These are phyloP conservation scores for Mytilinidion resinicola DNA, from an alignment of 495 filamentous ascomycete species.

Conservation along the genomic window DNA sequence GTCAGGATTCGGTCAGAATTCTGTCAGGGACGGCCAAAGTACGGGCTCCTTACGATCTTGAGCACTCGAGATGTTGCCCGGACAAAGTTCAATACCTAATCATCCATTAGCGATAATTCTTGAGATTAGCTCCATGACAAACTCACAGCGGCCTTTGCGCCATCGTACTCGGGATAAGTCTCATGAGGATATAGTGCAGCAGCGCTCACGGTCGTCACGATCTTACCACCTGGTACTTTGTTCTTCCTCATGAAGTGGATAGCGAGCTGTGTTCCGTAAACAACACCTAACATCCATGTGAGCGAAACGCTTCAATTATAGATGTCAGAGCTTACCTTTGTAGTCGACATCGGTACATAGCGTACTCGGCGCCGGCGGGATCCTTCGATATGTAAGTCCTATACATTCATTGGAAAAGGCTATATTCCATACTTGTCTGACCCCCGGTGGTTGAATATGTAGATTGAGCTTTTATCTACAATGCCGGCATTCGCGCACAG, in stretches of 20 bases:
- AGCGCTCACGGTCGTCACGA: conserved; percentile 36
- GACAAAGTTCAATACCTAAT: conserved; percentile 35
- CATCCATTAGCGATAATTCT: not conserved
- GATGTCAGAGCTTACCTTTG: conserved; percentile 26
- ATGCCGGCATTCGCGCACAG: conserved; percentile 42
- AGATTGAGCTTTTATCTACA: conserved; percentile 34
- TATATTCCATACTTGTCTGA: conserved; percentile 18
- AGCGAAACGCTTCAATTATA: too few relatives aligned
- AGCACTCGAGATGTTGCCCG: conserved; percentile 32
- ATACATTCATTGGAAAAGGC: too few relatives aligned
- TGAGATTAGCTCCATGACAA: not conserved
- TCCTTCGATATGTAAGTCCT: conserved; percentile 2
- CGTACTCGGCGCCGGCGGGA: conserved; percentile 36
- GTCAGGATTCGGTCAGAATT: conserved; percentile 11
- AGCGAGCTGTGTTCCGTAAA: conserved; percentile 40
- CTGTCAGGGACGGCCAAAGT: not conserved
- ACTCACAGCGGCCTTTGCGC: conserved; percentile 37
- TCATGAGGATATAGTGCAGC: conserved; percentile 36
- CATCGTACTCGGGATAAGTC: conserved; percentile 38
- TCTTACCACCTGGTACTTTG: conserved; percentile 34
- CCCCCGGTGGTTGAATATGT: conserved; percentile 25
- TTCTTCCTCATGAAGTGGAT: conserved; percentile 43
- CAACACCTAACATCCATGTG: conserved; percentile 8
- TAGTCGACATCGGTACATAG: conserved; percentile 39
- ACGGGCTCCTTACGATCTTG: conserved; percentile 21